Percentiles rank a stretch among this genome's conserved stretches.
Conservation (phyloP, 106 monocot species). For the Chionographis japonica region DNA sequence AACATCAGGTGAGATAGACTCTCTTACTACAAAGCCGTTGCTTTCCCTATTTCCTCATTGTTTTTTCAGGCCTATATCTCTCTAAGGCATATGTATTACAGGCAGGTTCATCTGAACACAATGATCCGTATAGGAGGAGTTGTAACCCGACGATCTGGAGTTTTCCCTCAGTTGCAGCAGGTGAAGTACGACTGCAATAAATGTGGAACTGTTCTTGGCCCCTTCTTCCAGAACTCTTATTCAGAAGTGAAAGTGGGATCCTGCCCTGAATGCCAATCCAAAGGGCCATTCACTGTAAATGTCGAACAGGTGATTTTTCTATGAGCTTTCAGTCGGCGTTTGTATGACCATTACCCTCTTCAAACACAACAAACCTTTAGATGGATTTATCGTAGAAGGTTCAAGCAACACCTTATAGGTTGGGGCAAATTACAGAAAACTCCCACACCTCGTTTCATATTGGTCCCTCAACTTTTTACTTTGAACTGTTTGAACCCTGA, state of each 20-base stretch:
- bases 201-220: conserved; percentile 87
- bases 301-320: conserved; percentile 71
- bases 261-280: conserved; percentile 98
- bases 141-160: conserved; percentile 94
- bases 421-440: no score
- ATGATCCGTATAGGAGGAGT: conserved; percentile 99
- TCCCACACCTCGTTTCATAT: no score
- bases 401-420: no score
- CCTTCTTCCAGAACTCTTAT: conserved; percentile 97
- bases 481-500: no score
- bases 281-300: conserved; percentile 94
- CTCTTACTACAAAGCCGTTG: not conserved
- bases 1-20: conserved; percentile 69
- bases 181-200: conserved; percentile 97
- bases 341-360: not conserved
- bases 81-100: conserved; percentile 13
- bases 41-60: not conserved
- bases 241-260: conserved; percentile 98
- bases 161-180: conserved; percentile 96
- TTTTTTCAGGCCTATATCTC: not conserved
- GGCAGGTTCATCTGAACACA: conserved; percentile 98
- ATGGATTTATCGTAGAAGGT: no score
- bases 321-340: not conserved
- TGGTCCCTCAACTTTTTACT: no score
- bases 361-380: no score